Percentiles rank a stretch among this genome's conserved stretches.
Evolutionary conservation across 148 eudicot genomes (phyloP).

Genomic region (Mesembryanthemum crystallinum): DNA sequence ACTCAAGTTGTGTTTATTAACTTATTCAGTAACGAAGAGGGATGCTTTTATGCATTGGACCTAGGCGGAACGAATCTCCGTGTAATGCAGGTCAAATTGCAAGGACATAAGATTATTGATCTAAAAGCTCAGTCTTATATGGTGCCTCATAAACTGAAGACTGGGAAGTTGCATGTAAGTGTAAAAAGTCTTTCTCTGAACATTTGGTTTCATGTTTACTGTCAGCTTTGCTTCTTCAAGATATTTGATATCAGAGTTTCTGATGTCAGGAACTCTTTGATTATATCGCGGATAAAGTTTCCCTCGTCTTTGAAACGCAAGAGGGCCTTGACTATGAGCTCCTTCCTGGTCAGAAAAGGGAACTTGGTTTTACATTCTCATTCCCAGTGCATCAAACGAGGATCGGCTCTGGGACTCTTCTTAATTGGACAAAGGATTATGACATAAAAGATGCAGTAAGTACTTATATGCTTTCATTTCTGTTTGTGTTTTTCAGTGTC

Average conservation of each 20-base stretch:
- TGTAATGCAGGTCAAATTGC: constrained; percentile 38
- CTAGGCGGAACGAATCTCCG: constrained; percentile 51
- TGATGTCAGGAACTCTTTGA: constrained; percentile 41
- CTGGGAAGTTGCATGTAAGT: constrained; percentile 40
- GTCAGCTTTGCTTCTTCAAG: not conserved
- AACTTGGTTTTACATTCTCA: constrained; percentile 48
- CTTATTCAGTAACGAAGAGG: constrained; percentile 37
- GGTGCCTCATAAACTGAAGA: constrained; percentile 35
- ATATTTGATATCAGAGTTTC: constrained; percentile 12
- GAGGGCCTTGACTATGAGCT: constrained; percentile 21
- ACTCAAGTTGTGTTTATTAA: constrained; percentile 5
- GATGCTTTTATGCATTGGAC: constrained; percentile 45
- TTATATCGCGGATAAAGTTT: constrained; percentile 41
- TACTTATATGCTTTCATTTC: constrained; percentile 13
- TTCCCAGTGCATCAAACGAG: constrained; percentile 41
- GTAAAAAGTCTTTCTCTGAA: not conserved
- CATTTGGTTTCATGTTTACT: not conserved
- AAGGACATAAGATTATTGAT: constrained; percentile 18
- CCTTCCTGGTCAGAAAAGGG: constrained; percentile 32
- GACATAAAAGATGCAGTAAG: constrained; percentile 37
- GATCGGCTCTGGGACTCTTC: constrained; percentile 41
- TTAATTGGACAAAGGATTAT: constrained; percentile 46
- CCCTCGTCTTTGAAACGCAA: constrained; percentile 19
- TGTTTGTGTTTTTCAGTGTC: constrained; percentile 4
- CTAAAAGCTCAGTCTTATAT: constrained; percentile 14